These are phyloP conservation scores for Calonectria crousiana DNA, from an alignment of 2,329 filamentous ascomycete genomes.

Conservation along the genomic window DNA sequence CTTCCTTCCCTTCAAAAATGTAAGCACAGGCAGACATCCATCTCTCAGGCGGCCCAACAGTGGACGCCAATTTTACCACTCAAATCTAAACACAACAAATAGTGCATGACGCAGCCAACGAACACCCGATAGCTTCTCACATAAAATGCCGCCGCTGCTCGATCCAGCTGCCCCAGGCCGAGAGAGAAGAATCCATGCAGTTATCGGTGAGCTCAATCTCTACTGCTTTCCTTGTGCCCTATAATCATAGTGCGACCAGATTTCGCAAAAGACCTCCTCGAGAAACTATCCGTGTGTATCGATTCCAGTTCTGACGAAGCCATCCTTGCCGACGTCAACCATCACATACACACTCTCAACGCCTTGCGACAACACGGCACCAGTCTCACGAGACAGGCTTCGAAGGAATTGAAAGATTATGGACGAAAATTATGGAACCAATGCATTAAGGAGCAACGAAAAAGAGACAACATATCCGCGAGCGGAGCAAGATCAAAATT, in stretches of 20 bases:
- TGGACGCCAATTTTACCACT: background rate
- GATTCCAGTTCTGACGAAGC: slow-evolving; percentile 57
- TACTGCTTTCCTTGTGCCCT: background rate
- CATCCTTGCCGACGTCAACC: slow-evolving; percentile 47
- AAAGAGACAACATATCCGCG: background rate
- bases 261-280: slow-evolving; percentile 44
- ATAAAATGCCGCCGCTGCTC: background rate
- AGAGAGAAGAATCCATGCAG: slow-evolving; percentile 38
- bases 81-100: background rate
- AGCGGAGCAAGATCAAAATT: slow-evolving; percentile 40
- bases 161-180: slow-evolving; percentile 17
- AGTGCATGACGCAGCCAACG: background rate
- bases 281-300: slow-evolving; percentile 33
- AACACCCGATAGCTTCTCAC: background rate
- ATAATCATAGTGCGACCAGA: slow-evolving; percentile 32
- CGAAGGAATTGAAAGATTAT: slow-evolving; percentile 63
- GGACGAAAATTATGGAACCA: slow-evolving; percentile 77
- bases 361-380: slow-evolving; percentile 17
- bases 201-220: slow-evolving; percentile 36
- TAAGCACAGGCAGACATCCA: background rate
- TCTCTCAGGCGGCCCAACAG: background rate
- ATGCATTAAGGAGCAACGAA: slow-evolving; percentile 63
- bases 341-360: slow-evolving; percentile 42
- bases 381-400: slow-evolving; percentile 8
- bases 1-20: background rate